phyloP scores from a whole-genome alignment of 2,329 filamentous ascomycete genomes.

The Fusarium sp. region DNA sequence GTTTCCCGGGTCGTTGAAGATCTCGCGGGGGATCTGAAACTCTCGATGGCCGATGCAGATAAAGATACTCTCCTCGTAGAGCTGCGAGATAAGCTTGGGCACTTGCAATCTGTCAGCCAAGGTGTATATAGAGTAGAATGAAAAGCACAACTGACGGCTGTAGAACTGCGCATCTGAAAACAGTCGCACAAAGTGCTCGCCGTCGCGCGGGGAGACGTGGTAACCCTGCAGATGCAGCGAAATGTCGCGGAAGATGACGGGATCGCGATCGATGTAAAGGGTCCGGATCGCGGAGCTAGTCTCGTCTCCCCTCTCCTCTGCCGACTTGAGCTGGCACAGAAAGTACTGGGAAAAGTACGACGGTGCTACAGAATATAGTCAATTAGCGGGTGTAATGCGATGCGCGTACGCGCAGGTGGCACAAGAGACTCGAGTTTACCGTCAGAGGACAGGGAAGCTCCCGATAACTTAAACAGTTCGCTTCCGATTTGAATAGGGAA shows the following conservation, averaged over 20 bases:
- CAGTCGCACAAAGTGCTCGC: constrained; percentile 88
- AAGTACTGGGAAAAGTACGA: constrained; percentile 98
- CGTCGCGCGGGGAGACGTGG: constrained; percentile 84
- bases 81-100: constrained; percentile 87
- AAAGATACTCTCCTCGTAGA: constrained; percentile 92
- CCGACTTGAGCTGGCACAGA: constrained; percentile 79
- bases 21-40: constrained; percentile 90
- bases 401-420: neutral
- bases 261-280: constrained; percentile 95
- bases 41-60: constrained; percentile 88
- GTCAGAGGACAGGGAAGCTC: constrained; percentile 79
- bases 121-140: neutral
- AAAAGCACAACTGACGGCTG: constrained; percentile 63
- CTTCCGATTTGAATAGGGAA: constrained; percentile 81
- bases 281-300: constrained; percentile 71
- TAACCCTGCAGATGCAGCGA: constrained; percentile 93
- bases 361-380: constrained; percentile 70
- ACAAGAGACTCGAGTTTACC: constrained; percentile 58
- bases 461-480: constrained; percentile 79
- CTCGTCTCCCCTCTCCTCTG: constrained; percentile 69
- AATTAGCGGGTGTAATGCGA: constrained; percentile 16
- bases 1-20: constrained; percentile 88
- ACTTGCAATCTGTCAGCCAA: constrained; percentile 62
- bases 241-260: constrained; percentile 89
- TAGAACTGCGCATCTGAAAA: constrained; percentile 98